Percentiles rank a stretch among this genome's conserved stretches.
Conservation (phyloP, 1,284 basidiomycete species). For the Chalciporus sp. region DNA sequence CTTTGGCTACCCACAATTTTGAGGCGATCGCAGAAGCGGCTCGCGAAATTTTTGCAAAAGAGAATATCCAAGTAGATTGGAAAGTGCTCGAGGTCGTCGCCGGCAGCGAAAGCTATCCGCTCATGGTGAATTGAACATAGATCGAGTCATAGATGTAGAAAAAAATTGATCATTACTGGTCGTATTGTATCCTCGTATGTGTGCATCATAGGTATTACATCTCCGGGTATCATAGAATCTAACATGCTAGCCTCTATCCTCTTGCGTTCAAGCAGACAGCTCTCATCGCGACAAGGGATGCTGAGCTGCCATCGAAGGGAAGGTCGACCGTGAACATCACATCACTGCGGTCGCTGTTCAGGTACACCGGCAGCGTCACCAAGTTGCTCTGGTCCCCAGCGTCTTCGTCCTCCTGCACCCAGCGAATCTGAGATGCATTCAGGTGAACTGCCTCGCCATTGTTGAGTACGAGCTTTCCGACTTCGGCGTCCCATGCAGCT, state of each 20-base stretch:
- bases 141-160: constrained; percentile 9
- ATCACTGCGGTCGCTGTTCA: constrained; percentile 88
- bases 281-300: constrained; percentile 72
- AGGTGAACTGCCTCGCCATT: constrained; percentile 79
- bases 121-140: constrained; percentile 19
- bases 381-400: constrained; percentile 36
- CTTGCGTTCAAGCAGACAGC: constrained; percentile 83
- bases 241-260: constrained; percentile 39
- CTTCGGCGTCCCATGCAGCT: constrained; percentile 63
- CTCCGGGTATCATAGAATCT: constrained; percentile 18
- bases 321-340: constrained; percentile 86
- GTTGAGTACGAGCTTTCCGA: constrained; percentile 73
- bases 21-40: constrained; percentile 85
- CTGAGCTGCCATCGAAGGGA: constrained; percentile 68
- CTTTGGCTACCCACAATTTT: constrained; percentile 87
- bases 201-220: constrained; percentile 25
- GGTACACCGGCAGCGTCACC: constrained; percentile 88
- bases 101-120: constrained; percentile 43
- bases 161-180: constrained; percentile 22
- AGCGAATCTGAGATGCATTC: constrained; percentile 79
- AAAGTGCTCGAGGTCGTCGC: constrained; percentile 69
- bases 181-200: constrained; percentile 20
- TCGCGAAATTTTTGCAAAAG: constrained; percentile 68
- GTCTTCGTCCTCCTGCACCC: constrained; percentile 72
- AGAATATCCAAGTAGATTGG: constrained; percentile 83